Evolutionary conservation across 2,329 filamentous ascomycete genomes (phyloP).

Genomic region (Furcasterigmium sp.): DNA sequence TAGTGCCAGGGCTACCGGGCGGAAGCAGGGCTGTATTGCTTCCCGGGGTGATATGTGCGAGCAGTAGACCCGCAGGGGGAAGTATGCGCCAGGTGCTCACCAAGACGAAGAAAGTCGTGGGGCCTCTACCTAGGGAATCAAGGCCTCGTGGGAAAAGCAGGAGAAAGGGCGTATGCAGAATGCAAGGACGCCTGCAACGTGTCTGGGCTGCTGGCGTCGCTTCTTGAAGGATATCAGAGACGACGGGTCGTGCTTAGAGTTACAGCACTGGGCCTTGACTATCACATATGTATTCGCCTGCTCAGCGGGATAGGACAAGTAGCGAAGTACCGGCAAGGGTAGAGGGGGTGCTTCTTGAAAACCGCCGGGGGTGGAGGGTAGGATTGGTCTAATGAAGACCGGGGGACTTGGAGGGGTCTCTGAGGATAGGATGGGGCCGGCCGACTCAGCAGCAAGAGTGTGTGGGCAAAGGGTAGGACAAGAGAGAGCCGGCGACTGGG

Average conservation of each 20-base stretch:
- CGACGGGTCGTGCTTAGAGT: background rate
- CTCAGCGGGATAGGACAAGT: background rate
- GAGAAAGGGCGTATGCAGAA: background rate
- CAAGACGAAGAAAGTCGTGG: too few species aligned
- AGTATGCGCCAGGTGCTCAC: too few species aligned
- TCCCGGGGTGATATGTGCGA: too few species aligned
- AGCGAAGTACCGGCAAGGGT: slow-evolving; percentile 12
- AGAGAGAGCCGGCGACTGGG: background rate
- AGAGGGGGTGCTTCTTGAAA: background rate
- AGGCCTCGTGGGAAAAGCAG: too few species aligned
- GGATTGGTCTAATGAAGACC: background rate
- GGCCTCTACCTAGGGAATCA: too few species aligned
- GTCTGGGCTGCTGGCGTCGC: background rate
- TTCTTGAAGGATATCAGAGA: slow-evolving; percentile 1
- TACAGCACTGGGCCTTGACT: background rate
- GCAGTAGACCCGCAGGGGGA: too few species aligned
- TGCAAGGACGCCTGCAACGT: background rate
- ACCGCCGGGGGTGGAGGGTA: background rate
- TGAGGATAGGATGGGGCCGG: background rate
- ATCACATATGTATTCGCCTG: background rate
- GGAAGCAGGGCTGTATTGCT: too few species aligned
- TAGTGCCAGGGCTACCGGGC: too few species aligned
- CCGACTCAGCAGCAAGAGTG: background rate
- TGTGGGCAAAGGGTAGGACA: background rate
- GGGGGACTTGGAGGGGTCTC: background rate